Evolutionary conservation across 2,329 filamentous ascomycete species (phyloP), one percentile per base, ranked within the genome.

Genomic region (Colletotrichum sp.): DNA sequence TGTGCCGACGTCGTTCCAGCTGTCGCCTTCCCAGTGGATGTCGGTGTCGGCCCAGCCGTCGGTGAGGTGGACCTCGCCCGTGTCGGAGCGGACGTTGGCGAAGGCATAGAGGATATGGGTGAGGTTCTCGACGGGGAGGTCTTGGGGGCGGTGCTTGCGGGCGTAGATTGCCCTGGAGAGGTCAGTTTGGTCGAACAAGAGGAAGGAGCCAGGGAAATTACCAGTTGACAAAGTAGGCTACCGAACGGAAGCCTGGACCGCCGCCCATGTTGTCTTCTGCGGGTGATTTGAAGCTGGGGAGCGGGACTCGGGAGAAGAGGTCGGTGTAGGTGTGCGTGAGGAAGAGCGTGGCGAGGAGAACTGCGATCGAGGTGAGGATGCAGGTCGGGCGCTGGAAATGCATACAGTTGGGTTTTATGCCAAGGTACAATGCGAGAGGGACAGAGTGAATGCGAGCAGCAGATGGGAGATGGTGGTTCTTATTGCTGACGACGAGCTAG

Each of bases 81-180:
- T 92, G 5, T 96, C 95, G 4, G 93, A 89, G 6, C 92, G 90
- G 75, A 98, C 91, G 83, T 98, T 98, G 82, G 95, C 96, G 85
- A 99, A 99, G 19, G 96, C 89, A 79, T 98, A 98, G 19, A 98
- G 91, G 6, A 99, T 86, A 82, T 99, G 96, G 0, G 96, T 99
- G 57, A 98, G 90, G 72, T 95, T 94, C 71, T 96, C 91, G 5
- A 90, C 92, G 1, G 95, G 95, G 8, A 99, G 90, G 82, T 98
- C 92, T 82, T 98, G 94, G 0, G 96, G 96, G n/a, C 93, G 90
- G 83, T 97, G 94, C 80, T 96, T 94, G 71, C 96, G 92, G 52
- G 89, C 95, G 84, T 98, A 98, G 79, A 98, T 96, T 78, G 95
- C 95, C 95, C 89, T 88, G 70, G 3, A 30, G 12, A 64, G 1